Evolutionary conservation across 2,329 filamentous ascomycete genomes (phyloP), one percentile per base, ranked within the genome.

Genomic region (Aspergillus luchuensis): DNA sequence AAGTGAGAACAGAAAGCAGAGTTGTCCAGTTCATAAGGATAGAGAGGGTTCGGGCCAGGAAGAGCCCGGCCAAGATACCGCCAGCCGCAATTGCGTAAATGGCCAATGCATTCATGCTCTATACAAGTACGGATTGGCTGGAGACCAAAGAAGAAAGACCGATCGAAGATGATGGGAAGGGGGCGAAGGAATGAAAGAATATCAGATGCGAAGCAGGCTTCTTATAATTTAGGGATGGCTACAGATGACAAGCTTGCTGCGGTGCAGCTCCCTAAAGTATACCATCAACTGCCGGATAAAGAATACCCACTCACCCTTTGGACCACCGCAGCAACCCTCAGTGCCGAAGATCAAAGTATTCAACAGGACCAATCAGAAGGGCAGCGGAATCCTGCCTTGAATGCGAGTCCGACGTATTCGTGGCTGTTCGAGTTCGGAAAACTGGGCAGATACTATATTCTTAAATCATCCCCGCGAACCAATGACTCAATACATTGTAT

Each of bases 1-100:
- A 56, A 53, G 53, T 28, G 17, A 66, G 28, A 33, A 62, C 19
- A 52, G 53, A 59, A 57, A 66, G 60, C 1, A 60, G 48, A 25
- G 59, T 52, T 51, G 39, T 21, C 49, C 47, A 64, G 25, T 33
- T 58, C 36, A 30, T 25, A 45, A 66, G 45, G 51, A 53, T 52
- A 41, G 50, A 56, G 56, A 63, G 23, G 11, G 54, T 57, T 8
- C 51, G 53, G 23, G 15, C 56, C 15, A 66, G 19, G 54, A 64
- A 61, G 21, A 66, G 58, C n/a, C 13, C 43, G 58, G 17, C 60
- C 57, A 67, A 62, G 28, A 63, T 58, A 58, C 63, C 58, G 58
- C 61, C 61, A 63, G 56, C 58, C 25, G 58, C 30, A 48, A 67
- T 66, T 19, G 62, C 60, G 47, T 67, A 67, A 59, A 67, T 64